Base-by-base conservation (phyloP, 2,329 filamentous ascomycete genomes). In the Ilyonectria sp. region DNA sequence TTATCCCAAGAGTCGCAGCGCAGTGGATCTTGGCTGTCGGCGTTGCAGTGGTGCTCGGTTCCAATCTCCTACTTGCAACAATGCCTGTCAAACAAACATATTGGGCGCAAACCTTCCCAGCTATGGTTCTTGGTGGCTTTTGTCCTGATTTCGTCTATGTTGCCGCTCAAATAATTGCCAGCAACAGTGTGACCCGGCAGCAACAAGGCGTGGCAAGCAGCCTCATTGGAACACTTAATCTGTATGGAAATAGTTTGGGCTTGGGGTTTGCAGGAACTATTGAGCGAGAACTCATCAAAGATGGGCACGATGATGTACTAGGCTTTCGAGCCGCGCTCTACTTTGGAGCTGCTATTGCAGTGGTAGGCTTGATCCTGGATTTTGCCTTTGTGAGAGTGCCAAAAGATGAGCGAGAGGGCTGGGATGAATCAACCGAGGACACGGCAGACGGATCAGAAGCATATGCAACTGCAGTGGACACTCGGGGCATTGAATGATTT, bases 161-260 rank as follows among this genome's bases (percentile, higher is more conserved):
- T 0, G 84, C 84, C 0, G 85, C 85, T 0, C 85, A 88, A 65
- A 85, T 89, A 5, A 86, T 88, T 60, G 84, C 86, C 0, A 87
- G 86, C 60, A 87, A 88, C 63, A 82, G 81, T 1, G 86, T 88
- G 33, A 78, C 73, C 3, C 78, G 80, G 3, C 79, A 81, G 6
- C 80, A 89, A 23, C 86, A 89, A 57, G 86, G 87, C 0, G 79
- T 88, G 3, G 86, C 86, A 0, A 84, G 82, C 0, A 84, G 81
- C 15, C 74, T 89, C 2, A 81, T 89, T 8, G 85, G 86, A 2
- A 77, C 76, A 0, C 68, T 81, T 0, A 79, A 79, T 37, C 67
- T 79, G 3, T 80, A 81, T 15, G 79, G 79, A 1, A 74, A 74
- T 54, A 76, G 74, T 19, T 60, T 79, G 0, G 79, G 79, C 0